Conservation (phyloP, 1,284 basidiomycete species). For the Ustilago loliicola region DNA sequence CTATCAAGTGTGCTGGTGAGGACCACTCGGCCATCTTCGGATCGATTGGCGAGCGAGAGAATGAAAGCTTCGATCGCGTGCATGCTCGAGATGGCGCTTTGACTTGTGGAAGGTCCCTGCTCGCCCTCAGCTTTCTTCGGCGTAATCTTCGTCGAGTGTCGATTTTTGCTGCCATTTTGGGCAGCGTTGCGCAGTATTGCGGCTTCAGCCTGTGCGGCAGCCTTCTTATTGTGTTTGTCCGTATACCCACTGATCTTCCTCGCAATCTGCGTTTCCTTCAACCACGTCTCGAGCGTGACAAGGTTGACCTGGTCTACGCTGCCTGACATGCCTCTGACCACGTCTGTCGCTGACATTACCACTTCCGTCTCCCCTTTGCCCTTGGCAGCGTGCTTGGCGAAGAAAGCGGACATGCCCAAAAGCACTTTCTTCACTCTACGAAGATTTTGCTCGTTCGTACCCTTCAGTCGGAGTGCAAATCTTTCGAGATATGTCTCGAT, state of each 20-base stretch:
- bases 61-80: slow-evolving; percentile 88
- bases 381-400: slow-evolving; percentile 19
- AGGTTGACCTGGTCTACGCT: slow-evolving; percentile 79
- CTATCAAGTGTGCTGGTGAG: slow-evolving; percentile 12
- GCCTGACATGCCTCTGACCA: slow-evolving; percentile 80
- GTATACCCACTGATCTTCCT: slow-evolving; percentile 81
- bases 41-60: slow-evolving; percentile 82
- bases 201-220: slow-evolving; percentile 71
- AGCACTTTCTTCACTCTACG: slow-evolving; percentile 75
- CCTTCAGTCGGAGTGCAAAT: slow-evolving; percentile 82
- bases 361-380: slow-evolving; percentile 13
- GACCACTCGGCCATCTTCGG: slow-evolving; percentile 77
- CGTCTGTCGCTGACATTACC: slow-evolving; percentile 76
- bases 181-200: slow-evolving; percentile 5
- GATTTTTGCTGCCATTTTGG: slow-evolving; percentile 6
- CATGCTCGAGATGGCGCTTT: slow-evolving; percentile 79
- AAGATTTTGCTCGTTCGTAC: slow-evolving; percentile 82
- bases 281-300: slow-evolving; percentile 82
- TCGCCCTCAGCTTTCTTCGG: neutral
- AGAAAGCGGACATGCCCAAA: slow-evolving; percentile 41
- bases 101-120: neutral
- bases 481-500: slow-evolving; percentile 83
- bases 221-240: slow-evolving; percentile 77
- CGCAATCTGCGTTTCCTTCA: slow-evolving; percentile 85
- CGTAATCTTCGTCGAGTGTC: neutral